Base-by-base conservation (phyloP, 352 stramenopile species). In the Pythium grandisporangium region DNA sequence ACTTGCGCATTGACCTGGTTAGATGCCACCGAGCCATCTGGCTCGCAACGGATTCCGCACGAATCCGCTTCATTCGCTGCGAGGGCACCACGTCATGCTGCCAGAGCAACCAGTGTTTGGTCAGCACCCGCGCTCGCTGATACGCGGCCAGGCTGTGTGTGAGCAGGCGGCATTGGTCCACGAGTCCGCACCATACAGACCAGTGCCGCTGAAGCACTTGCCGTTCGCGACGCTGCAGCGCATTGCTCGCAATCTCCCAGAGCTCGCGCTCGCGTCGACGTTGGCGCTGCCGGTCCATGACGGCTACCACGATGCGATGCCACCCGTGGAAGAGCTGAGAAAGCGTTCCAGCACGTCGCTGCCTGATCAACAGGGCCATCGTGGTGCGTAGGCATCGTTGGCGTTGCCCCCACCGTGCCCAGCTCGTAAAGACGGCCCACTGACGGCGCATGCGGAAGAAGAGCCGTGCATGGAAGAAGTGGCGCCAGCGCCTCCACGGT, bases 61-160 rank as follows among this genome's bases (percentile, higher is more conserved):
- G 22, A 6, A 66, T 8, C 0, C 22, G 25, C 7, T 30, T 38
- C 5, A 8, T 23, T 38, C 33, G 33, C 19, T 55, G 13, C 1
- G 49, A 17, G 3, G 41, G 46, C 8, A 67, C 38, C 29, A 58
- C 76, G 35, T 84, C 73, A 29, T 77, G 67, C 4, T 44, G 41
- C 73, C 73, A 87, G 6, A 71, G 27, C 6, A 83, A 34, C 73
- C 73, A 87, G 37, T 56, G 68, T 38, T 77, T 83, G 0, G 70
- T 84, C 10, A 84, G 27, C n/a, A 81, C 6, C 0, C 66, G 55
- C 4, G 73, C 70, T 34, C 53, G 59, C 25, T 70, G 44, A 36
- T 84, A 87, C 12, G 56, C 40, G 4, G 58, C 49, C 1, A 78
- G 34, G 22, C 73, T 87, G 4, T 44, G n/a, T 2, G 61, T 42